Percentiles rank a stretch among this genome's conserved stretches.
Evolutionary conservation across 768 basidiomycete species (phyloP).

Genomic region (Lactarius hengduanensis): DNA sequence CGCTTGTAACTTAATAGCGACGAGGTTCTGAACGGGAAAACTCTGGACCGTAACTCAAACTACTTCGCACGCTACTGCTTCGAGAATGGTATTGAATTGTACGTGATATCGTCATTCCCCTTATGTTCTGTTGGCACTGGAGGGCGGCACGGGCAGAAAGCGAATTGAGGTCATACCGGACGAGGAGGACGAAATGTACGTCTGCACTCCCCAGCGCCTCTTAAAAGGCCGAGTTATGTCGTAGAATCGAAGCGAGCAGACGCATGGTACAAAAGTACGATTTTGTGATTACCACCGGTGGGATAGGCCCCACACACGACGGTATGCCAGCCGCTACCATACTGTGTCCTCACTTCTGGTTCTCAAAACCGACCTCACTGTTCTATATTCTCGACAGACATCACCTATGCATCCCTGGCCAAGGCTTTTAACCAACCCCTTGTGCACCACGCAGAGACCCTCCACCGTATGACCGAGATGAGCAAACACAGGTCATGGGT

Average conservation of each 20-base stretch:
- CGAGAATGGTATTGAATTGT: constrained; percentile 82
- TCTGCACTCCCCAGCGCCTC: constrained; percentile 9
- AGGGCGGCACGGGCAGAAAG: constrained; percentile 48
- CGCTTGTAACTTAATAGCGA: constrained; percentile 48
- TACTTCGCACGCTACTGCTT: constrained; percentile 89
- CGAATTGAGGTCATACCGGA: constrained; percentile 91
- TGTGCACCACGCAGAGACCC: constrained; percentile 73
- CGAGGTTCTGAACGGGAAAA: constrained; percentile 92
- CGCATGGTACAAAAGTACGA: constrained; percentile 82
- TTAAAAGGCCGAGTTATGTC: background rate
- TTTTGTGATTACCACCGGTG: constrained; percentile 87
- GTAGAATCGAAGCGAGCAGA: constrained; percentile 79
- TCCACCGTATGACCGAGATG: constrained; percentile 66
- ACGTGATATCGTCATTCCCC: constrained; percentile 32
- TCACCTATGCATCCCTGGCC: constrained; percentile 86
- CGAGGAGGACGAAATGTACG: constrained; percentile 86
- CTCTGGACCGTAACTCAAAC: constrained; percentile 78
- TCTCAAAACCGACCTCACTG: background rate
- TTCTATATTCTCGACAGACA: constrained; percentile 48
- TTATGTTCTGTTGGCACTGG: constrained; percentile 28
- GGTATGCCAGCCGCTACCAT: constrained; percentile 45
- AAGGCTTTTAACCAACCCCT: constrained; percentile 77
- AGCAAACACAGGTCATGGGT: constrained; percentile 56
- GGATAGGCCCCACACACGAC: constrained; percentile 90
- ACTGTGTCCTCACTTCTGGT: background rate